Base-by-base conservation (phyloP, 352 stramenopile species). In the Pythium coloratum region DNA sequence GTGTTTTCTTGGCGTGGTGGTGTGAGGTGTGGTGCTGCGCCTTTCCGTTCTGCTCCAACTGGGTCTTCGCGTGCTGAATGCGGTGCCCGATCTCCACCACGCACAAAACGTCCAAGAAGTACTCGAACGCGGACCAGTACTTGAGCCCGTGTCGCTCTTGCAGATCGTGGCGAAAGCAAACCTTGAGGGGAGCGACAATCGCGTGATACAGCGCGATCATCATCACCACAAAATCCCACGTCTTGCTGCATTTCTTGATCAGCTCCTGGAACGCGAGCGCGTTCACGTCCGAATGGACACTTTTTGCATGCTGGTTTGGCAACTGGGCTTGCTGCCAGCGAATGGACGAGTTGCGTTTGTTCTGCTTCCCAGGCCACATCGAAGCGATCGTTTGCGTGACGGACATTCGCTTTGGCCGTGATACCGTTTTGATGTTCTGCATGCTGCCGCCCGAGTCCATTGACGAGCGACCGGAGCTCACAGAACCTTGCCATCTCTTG, bases 21-120 rank as follows among this genome's bases (percentile, higher is more conserved):
- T 62, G 62, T 8, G 50, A 28, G 8, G 40, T 38, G 18, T 50
- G 24, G 12, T 62, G 63, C n/a, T 50, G 62, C 6, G 51, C 33
- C 0, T 28, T 16, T 8, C 32, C 34, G 14, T 42, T 56, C 33
- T 66, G 64, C 14, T 71, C 64, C 3, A 71, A 24, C 42, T 71
- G 64, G 0, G 64, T 33, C 5, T 46, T 55, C 2, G 66, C 59
- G 10, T 56, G 54, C 3, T 70, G 62, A 1, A 88, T 20, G 20
- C 83, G 84, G 14, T 77, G 72, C 2, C 42, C 55, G 10, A 92
- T 59, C 36, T 91, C 81, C 1, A 82, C 26, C 9, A 77, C 10
- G 42, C 79, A 89, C 20, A 89, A n/a, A 0, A 74, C 3, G 16
- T 91, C 84, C 16, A 91, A 34, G 18, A 88, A 70, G 26, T 87